Conservation (phyloP, 805 yeast genomes). For the Starmerella asiatica region DNA sequence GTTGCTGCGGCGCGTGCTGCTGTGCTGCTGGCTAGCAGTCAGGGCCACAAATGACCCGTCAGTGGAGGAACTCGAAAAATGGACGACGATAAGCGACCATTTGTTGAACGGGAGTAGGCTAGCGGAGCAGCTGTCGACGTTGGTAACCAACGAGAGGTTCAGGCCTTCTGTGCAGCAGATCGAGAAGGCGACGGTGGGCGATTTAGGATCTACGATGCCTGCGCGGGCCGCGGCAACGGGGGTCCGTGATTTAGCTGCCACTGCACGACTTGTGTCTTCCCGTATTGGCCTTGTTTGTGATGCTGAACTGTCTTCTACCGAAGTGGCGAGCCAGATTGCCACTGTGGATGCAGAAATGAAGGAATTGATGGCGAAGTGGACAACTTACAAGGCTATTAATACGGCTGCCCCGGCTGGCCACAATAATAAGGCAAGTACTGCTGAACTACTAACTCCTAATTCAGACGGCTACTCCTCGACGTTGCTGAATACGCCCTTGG, state of each 20-base stretch:
- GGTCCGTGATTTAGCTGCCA: conserved; percentile 7
- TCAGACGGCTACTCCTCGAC: conserved; percentile 7
- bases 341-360: conserved; percentile 12
- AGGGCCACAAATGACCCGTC: conserved; percentile 18
- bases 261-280: conserved; percentile 17
- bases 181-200: neutral
- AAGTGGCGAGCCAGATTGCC: conserved; percentile 5
- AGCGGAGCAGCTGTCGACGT: conserved; percentile 12
- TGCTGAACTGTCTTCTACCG: conserved; percentile 2
- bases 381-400: neutral
- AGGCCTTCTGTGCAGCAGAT: neutral
- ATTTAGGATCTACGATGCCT: no score
- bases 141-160: conserved; percentile 17
- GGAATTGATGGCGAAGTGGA: conserved; percentile 6
- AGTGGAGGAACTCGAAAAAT: conserved; percentile 17
- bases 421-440: neutral
- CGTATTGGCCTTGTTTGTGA: conserved; percentile 17
- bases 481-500: conserved; percentile 8
- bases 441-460: neutral
- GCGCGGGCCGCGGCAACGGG: no score
- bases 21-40: conserved; percentile 33
- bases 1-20: conserved; percentile 31
- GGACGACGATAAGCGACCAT: conserved; percentile 23
- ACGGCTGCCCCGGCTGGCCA: neutral
- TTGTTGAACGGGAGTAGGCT: conserved; percentile 8